Evolutionary conservation across 2,329 filamentous ascomycete genomes (phyloP), one percentile per base, ranked within the genome.

Genomic region (Phyllosticta citribraziliensis): DNA sequence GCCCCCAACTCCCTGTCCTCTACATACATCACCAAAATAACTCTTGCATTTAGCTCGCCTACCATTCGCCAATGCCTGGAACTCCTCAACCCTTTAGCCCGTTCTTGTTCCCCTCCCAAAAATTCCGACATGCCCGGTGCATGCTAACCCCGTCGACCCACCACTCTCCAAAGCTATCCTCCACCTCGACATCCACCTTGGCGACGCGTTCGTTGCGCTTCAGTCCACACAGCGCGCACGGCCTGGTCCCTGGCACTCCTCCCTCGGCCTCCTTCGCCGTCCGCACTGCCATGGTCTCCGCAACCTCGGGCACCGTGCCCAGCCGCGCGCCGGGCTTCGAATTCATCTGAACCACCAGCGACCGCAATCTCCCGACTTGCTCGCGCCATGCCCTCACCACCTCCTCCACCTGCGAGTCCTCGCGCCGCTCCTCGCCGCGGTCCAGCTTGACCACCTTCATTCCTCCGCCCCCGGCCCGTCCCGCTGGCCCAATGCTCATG

Each of bases 141-240:
- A 80, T 79, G 59, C 73, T 76, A 61, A 74, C 70, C 51, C 77
- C 87, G 54, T 97, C 91, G 52, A 88, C 80, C 93, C 93, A 97
- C 90, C 91, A 97, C 76, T 97, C 93, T 12, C 91, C 91, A 78
- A 97, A 97, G 72, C 88, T 91, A 73, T 97, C 93, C 68, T 93
- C 86, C 9, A 95, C 84, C 25, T 86, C 81, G 58, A 86, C 78
- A 69, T 96, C 91, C 35, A 94, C 82, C 69, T 86, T 90, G 20
- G 77, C 73, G 11, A 97, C 80, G 56, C 93, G 82, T 75, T 97
- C 93, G 51, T 96, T 91, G 65, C 93, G 80, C 76, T 89, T 94
- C 65, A 97, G 74, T 0, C 93, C 93, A 73, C 93, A 97, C 33
- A 97, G 78, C 57, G 92, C 82, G 75, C 93, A 97, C 0, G 87